Conservation (phyloP, 2,329 filamentous ascomycete genomes). For the Colletotrichum trifolii region DNA sequence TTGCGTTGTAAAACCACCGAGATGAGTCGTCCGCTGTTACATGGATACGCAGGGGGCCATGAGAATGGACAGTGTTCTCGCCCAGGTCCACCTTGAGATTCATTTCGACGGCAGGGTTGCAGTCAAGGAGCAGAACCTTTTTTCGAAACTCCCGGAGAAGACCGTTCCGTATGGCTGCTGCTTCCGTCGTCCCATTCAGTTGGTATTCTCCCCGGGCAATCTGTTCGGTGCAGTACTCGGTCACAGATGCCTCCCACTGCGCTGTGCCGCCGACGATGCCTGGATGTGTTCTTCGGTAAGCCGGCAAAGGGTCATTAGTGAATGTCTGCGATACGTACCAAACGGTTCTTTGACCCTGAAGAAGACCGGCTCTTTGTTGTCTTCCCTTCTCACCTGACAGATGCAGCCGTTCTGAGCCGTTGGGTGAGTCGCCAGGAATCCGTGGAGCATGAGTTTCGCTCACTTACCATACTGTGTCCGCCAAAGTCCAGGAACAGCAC, state of each 20-base stretch:
- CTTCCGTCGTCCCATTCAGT: neutral
- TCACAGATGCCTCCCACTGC: conserved; percentile 24
- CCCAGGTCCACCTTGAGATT: neutral
- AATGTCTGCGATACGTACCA: conserved; percentile 10
- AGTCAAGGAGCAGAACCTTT: neutral
- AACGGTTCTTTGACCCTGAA: conserved; percentile 1
- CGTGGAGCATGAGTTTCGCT: neutral
- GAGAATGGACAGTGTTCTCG: neutral
- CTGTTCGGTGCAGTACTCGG: conserved; percentile 14
- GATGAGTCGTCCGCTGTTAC: neutral
- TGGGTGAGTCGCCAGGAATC: neutral
- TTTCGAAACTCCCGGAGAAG: neutral
- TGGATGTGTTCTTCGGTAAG: neutral
- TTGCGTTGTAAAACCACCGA: neutral
- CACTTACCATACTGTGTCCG: conserved; percentile 30
- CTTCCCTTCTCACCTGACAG: conserved; percentile 5
- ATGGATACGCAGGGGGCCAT: too few species aligned
- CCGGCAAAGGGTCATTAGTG: too few species aligned
- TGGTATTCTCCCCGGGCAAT: neutral
- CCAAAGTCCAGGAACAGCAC: conserved; percentile 33
- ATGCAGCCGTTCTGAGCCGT: conserved; percentile 23
- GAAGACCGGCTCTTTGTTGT: neutral
- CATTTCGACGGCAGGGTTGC: neutral
- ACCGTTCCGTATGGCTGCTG: neutral
- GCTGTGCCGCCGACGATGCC: conserved; percentile 22